phyloP scores from a whole-genome alignment of 2,329 filamentous ascomycete species.

The Mycocentrospora acerina region DNA sequence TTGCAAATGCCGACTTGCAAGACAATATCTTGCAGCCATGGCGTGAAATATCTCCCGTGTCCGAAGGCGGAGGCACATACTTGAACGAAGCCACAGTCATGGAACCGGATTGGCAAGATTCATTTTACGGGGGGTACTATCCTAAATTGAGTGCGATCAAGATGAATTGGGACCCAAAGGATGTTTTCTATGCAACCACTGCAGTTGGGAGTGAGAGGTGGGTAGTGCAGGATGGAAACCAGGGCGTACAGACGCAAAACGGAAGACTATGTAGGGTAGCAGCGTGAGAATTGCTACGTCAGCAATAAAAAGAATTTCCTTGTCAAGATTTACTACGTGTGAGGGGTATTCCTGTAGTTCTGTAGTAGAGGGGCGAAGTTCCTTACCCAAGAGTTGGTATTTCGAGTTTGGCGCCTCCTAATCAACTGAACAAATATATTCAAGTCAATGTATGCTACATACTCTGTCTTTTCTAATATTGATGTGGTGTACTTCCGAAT shows the following conservation, averaged over 20 bases:
- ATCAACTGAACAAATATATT: too few species aligned
- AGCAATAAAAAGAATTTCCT: too few species aligned
- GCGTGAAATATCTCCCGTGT: conserved; percentile 10
- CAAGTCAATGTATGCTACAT: too few species aligned
- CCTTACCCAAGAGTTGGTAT: too few species aligned
- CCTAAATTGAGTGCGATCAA: conserved; percentile 18
- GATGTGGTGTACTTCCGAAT: too few species aligned
- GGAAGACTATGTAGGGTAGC: conserved; percentile 18
- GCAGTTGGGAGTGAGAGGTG: conserved; percentile 29
- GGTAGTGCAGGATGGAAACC: conserved; percentile 21
- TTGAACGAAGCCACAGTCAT: conserved; percentile 37
- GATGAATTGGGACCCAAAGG: conserved; percentile 25
- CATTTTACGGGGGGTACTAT: conserved; percentile 37
- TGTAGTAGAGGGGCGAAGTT: too few species aligned
- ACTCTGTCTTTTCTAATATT: too few species aligned
- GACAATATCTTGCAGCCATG: conserved; percentile 17
- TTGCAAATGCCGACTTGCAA: conserved; percentile 7
- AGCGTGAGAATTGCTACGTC: too few species aligned
- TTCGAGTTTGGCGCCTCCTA: too few species aligned
- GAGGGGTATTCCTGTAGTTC: too few species aligned
- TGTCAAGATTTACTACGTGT: too few species aligned
- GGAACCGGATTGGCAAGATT: conserved; percentile 35
- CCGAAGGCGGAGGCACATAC: conserved; percentile 27
- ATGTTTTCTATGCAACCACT: conserved; percentile 27
- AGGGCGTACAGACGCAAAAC: conserved; percentile 23